Evolutionary conservation across 345 rosid genomes (phyloP), one percentile per base, ranked within the genome.

Genomic region (Boechera divaricarpa): DNA sequence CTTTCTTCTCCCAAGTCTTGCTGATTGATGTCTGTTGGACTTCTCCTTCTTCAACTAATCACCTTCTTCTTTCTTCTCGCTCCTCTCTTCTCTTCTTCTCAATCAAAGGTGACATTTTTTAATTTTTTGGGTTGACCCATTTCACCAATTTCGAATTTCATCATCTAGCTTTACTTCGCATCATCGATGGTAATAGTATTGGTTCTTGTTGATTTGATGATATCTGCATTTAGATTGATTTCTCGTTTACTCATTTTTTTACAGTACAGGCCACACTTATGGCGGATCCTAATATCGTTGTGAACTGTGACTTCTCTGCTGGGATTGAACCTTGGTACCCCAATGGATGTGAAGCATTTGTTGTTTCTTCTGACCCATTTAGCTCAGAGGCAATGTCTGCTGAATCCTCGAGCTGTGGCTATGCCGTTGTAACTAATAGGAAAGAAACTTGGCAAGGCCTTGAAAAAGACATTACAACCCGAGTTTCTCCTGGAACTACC

Each of bases 371-470:
- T 53, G 89, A 82, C 13, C 79, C 84, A 0, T 72, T 71, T 63
- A 73, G 55, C 72, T 76, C 74, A n/a, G 80, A 76, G 24, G 85
- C 77, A 59, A 47, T 75, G 21, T 41, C 75, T 29, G 64, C 76
- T 29, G 64, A 79, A 42, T 77, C 76, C 53, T 48, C 73, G 1
- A 86, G 67, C 10, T 63, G 86, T 67, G 82, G 77, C 69, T 89
- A 87, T 74, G 99, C 84, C 21, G 93, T 88, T 68, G 85, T 91
- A 63, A 85, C 93, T 31, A 87, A 91, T 49, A 83, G 99, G 36
- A 88, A 79, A 11, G 89, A 91, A 70, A 81, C 87, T 78, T 95
- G 99, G 99, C 98, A 95, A 74, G 98, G 97, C 1, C 83, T 95
- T 80, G 99, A 91, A 67, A 97, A 92, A 82, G 97, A 95, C 78